Evolutionary conservation across 768 basidiomycete genomes (phyloP), one percentile per base, ranked within the genome.

Genomic region (Tylopilus vinaceipallidus): DNA sequence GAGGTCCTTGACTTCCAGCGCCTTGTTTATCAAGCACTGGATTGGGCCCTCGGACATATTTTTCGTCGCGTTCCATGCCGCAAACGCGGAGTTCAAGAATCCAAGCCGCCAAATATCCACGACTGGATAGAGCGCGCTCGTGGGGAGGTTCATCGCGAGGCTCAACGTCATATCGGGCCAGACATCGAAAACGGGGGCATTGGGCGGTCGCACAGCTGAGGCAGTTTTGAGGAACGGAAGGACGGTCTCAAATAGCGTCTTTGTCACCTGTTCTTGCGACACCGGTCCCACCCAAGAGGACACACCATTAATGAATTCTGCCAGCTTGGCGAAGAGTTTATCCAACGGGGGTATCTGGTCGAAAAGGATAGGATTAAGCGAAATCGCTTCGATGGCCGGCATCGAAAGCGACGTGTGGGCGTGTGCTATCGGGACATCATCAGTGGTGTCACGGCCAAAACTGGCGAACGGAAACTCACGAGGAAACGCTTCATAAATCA

Each of bases 21-120:
- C 75, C 54, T 78, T 78, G 22, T 71, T 65, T 26, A 87, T 59
- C 45, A 87, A 69, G 6, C 71, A 20, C 8, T 60, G 57, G 12
- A 86, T 64, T 0, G 79, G 77, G 35, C 80, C 74, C 5, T 67
- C 61, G 8, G 68, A 48, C 6, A 59, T 60, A 3, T 49, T 50
- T 11, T 59, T 55, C 14, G 63, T 61, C 6, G 77, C 69, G 32
- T 64, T 70, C 83, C 81, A 88, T 0, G 67, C 62, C 0, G 78
- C 75, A 16, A 83, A 78, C 1, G 74, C 62, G 0, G 77, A 72
- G 63, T 91, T 84, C 19, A 94, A 77, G 16, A 90, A 64, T 0
- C 84, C 86, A 10, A 94, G 74, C 1, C 91, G 76, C 86, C 91
- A 89, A 55, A 94, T 73, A 61, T 95, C 93, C 11, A 84, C 77